Base-by-base conservation (phyloP, 176 grass and related monocot genomes). In the Eragrostis nindensis region DNA sequence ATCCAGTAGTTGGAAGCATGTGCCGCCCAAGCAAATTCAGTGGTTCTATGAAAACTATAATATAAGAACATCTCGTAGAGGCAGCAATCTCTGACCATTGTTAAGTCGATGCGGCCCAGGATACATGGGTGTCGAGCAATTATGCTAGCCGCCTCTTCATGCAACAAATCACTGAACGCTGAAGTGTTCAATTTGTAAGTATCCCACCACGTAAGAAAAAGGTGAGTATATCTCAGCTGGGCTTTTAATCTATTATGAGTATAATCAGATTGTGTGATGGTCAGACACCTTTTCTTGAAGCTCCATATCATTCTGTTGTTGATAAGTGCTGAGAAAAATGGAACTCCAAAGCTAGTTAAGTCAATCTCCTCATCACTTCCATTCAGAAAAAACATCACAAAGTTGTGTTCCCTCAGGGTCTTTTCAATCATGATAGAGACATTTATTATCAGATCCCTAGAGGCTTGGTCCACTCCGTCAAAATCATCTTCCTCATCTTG, bases 1-100 rank as follows among this genome's bases (percentile, higher is more conserved):
- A 73, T 27, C 80, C 68, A 82, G 7, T 12, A 71, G 43, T 15
- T 53, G 1, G 44, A 50, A 41, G 80, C 68, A 39, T 49, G 80
- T 13, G 44, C 21, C 6, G 4, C 69, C 80, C 80, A 63, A 16
- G 52, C 38, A n/a, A 52, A 41, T 27, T 64, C 14, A 11, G 21
- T 49, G 65, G 7, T 3, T 0, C 15, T 69, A 18, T 80, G 78
- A 70, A 56, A 80, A 80, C 22, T 46, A 2, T 15, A 30, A 5
- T 70, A 11, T 6, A 80, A 3, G 15, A 82, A 73, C 13, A 82
- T 19, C 22, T 72, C 19, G 4, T 41, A 82, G 3, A 73, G 0
- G 12, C 56, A 73, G 17, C 69, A 82, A 16, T 82, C 21, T 6
- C 0, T 18, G 5, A 71, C 67, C 25, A 15, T 38, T 16, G 8